Base-by-base conservation (phyloP, 192 early-diverging fungal species). In the Podila epigama region DNA sequence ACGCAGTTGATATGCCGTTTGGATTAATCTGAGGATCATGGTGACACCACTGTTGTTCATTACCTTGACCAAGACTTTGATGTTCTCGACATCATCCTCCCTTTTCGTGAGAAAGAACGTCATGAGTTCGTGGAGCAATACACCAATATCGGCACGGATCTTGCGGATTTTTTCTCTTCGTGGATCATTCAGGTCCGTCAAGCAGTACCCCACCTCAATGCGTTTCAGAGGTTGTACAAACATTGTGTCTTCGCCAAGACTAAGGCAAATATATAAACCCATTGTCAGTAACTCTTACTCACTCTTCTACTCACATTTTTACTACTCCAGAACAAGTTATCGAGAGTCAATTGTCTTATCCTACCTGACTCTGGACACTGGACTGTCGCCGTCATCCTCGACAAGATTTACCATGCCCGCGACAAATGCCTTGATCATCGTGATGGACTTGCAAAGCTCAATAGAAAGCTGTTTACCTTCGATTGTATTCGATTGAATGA, bases 41-140 rank as follows among this genome's bases (percentile, higher is more conserved):
- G n/a, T n/a, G n/a, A n/a, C n/a, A n/a, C n/a, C n/a, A n/a, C n/a
- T n/a, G n/a, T n/a, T n/a, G n/a, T n/a, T n/a, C n/a, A n/a, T n/a
- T n/a, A 88, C 80, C 50, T 89, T 87, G 41, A 93, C 75, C 31
- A 93, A 52, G 22, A 83, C 80, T 58, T 92, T 93, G 62, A 91
- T 83, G 64, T 86, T 88, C 58, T 92, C 93, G 2, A 93, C 88
- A 72, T 95, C 92, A 70, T 95, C 92, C 51, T 91, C 91, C 15
- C 84, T 80, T 7, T 81, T 66, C 0, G 61, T 69, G 15, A 66
- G 75, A 68, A 92, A 87, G 57, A 80, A 86, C 5, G 27, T 57
- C 28, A 89, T 83, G 8, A 88, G 58, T 16, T 84, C 66, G 35
- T 87, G 84, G 5, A 93, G 52, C 16, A 87, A 62, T 29, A 78